These are phyloP conservation scores for Leccinum variabile DNA, from an alignment of 1,284 basidiomycete genomes.

Conservation along the genomic window DNA sequence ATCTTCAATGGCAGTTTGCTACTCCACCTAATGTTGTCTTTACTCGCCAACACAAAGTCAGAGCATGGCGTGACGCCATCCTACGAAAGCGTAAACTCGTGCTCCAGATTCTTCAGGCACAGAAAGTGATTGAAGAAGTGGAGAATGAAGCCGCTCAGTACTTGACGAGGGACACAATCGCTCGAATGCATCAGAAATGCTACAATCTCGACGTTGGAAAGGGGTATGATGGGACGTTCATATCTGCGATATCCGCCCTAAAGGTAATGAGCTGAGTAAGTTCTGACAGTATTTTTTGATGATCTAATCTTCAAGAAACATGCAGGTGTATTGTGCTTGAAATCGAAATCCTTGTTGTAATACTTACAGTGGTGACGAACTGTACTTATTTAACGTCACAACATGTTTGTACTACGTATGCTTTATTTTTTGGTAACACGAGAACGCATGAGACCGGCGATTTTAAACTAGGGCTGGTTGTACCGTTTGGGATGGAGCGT, in stretches of 20 bases:
- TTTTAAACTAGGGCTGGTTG: too few species aligned
- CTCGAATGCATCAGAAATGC: not conserved
- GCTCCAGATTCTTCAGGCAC: not conserved
- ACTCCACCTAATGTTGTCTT: not conserved
- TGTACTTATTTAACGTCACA: not conserved
- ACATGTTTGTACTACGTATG: not conserved
- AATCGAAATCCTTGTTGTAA: not conserved
- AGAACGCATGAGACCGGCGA: too few species aligned
- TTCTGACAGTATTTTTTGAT: not conserved
- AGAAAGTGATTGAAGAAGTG: not conserved
- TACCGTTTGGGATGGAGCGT: too few species aligned
- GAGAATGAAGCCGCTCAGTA: not conserved
- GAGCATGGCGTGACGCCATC: not conserved
- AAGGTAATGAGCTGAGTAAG: not conserved
- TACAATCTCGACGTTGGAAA: not conserved
- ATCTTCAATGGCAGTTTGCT: not conserved
- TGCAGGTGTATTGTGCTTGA: not conserved
- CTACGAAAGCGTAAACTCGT: not conserved
- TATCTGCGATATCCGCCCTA: not conserved
- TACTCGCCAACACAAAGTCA: not conserved
- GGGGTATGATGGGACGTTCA: not conserved
- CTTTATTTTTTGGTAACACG: not conserved
- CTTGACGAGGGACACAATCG: not conserved
- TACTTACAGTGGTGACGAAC: not conserved
- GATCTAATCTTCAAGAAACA: not conserved